Evolutionary conservation across 2,329 filamentous ascomycete genomes (phyloP).

Genomic region (Whalleya microplaca): DNA sequence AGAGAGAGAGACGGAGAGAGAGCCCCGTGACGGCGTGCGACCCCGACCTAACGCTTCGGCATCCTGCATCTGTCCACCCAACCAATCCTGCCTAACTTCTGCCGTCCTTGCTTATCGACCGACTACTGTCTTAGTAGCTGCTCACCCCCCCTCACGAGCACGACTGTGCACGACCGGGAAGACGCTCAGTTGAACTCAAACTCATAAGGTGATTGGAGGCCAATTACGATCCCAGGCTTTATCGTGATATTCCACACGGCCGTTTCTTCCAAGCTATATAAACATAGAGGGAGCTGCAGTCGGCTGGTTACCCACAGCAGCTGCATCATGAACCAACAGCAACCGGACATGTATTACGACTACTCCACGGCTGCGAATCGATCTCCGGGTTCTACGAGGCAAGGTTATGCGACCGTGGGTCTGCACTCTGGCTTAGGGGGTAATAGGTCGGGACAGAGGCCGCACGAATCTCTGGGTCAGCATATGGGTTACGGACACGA

Average conservation of each 20-base stretch:
- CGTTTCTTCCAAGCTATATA: slow-evolving; percentile 25
- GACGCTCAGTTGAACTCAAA: slow-evolving; percentile 18
- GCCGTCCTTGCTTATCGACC: slow-evolving; percentile 18
- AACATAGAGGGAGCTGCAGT: slow-evolving; percentile 34
- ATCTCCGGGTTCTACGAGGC: slow-evolving; percentile 72
- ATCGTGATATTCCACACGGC: too few relatives aligned
- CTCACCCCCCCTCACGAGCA: slow-evolving; percentile 7
- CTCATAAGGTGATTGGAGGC: slow-evolving; percentile 5
- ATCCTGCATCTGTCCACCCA: slow-evolving; percentile 36
- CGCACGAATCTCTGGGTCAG: slow-evolving; percentile 74
- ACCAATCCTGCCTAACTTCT: slow-evolving; percentile 31
- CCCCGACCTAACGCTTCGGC: slow-evolving; percentile 25
- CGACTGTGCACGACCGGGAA: slow-evolving; percentile 7
- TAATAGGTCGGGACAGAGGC: slow-evolving; percentile 74
- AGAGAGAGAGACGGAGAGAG: too few relatives aligned
- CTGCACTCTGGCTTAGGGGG: slow-evolving; percentile 51
- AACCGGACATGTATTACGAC: slow-evolving; percentile 74
- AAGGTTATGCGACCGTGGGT: slow-evolving; percentile 61
- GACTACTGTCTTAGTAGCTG: slow-evolving; percentile 18
- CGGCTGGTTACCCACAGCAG: slow-evolving; percentile 36
- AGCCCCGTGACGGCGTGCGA: slow-evolving; percentile 28
- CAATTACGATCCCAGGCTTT: slow-evolving; percentile 3
- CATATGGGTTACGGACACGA: slow-evolving; percentile 69
- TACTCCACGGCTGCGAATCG: slow-evolving; percentile 65
- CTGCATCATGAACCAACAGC: slow-evolving; percentile 54